A percentile compares a stretch with the other conserved stretches of the same genome.
phyloP scores from a whole-genome alignment of 768 basidiomycete species.

The Podaxis rugospora region DNA sequence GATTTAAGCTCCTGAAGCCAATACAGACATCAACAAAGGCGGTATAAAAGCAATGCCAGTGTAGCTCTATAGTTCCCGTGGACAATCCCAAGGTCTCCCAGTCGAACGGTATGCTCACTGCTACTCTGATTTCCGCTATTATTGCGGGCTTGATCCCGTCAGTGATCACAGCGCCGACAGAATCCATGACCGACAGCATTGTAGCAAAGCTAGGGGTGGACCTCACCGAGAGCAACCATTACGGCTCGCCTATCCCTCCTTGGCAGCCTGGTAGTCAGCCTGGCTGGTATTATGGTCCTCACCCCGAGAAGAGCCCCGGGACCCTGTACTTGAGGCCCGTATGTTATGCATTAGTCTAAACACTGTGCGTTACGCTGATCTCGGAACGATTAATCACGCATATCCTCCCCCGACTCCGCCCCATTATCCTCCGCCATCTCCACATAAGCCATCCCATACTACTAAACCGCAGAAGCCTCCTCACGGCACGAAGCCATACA shows the following conservation, averaged over 20 bases:
- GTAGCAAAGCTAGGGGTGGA: constrained; percentile 18
- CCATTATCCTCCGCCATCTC: neutral
- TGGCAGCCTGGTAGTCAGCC: constrained; percentile 29
- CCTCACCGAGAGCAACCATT: constrained; percentile 27
- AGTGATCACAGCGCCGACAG: neutral
- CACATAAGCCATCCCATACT: neutral
- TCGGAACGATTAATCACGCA: neutral
- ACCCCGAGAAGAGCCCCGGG: constrained; percentile 21
- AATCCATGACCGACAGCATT: neutral
- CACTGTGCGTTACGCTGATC: neutral
- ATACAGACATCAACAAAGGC: neutral
- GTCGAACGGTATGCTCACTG: neutral
- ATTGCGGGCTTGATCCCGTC: neutral
- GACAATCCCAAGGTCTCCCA: neutral
- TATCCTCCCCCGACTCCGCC: neutral
- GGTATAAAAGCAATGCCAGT: neutral
- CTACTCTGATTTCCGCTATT: neutral
- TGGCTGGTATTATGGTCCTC: constrained; percentile 40
- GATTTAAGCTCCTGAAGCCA: neutral
- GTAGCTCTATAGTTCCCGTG: neutral
- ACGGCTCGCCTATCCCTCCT: constrained; percentile 34
- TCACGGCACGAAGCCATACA: too few species aligned
- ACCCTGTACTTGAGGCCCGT: constrained; percentile 27
- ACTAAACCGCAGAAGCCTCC: neutral
- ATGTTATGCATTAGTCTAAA: constrained; percentile 3